Evolutionary conservation across 1,139 yeast genomes (phyloP), one percentile per base, ranked within the genome.

Genomic region (Scheffersomyces cryptocercus): DNA sequence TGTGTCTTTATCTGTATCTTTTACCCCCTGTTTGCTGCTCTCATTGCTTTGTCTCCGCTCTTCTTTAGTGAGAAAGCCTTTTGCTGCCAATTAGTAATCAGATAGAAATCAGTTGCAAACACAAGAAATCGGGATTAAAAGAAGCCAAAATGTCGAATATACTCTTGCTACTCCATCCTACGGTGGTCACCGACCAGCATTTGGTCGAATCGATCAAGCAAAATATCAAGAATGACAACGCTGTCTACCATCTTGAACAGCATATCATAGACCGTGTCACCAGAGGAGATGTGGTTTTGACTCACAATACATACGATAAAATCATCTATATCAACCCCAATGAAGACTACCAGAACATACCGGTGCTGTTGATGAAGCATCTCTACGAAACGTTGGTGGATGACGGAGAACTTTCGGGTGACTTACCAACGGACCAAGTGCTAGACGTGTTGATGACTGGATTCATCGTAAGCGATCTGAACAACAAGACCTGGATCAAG

Each of bases 221-320:
- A 33, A 49, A 48, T 10, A 53, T 80, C 15, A 68, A 70, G 35
- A 41, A 35, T 11, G 37, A 40, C 15, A 41, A 39, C 35, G 32
- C 39, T 2, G 42, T 33, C 13, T 46, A 38, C 34, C 54, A 50
- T n/a, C 54, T 80, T 20, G 72, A 73, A 35, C 90, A 84, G 59
- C 86, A 84, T 53, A 77, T 88, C 41, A 78, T 87, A 38, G 93
- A 87, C 59, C 73, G 95, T 46, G 78, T 88, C 34, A 80, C 86
- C 32, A 75, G 70, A 36, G 77, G 75, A 5, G 77, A 77, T 12
- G 82, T 84, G n/a, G 64, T 62, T 35, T 66, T 86, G 37, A 68
- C 69, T 2, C 54, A 62, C 2, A 62, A 64, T 15, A 55, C 68
- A 35, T 88, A 73, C 64, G 70, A 76, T 42, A 62, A 68, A 40